These are phyloP conservation scores for Lepidopterella palustris DNA, from an alignment of 495 filamentous ascomycete species.

Conservation along the genomic window DNA sequence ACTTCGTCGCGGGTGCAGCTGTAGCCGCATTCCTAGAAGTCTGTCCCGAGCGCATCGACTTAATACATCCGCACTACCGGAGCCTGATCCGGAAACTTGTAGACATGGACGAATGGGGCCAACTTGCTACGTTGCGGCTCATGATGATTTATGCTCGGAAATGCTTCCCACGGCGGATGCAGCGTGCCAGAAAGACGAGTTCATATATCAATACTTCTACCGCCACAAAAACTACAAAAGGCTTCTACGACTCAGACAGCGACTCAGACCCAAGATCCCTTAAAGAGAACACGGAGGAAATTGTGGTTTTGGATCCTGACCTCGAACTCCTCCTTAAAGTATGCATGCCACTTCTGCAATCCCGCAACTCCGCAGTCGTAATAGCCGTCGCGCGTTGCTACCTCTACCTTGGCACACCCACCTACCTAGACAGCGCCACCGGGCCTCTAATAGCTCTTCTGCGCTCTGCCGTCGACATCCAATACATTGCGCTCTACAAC, in stretches of 20 bases:
- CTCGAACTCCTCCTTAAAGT: conserved; percentile 73
- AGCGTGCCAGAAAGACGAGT: conserved; percentile 44
- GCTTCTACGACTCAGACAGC: conserved; percentile 62
- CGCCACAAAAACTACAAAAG: conserved; percentile 40
- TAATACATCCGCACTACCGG: conserved; percentile 87
- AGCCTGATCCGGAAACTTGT: conserved; percentile 79
- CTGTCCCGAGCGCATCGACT: conserved; percentile 75
- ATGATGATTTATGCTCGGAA: conserved; percentile 77
- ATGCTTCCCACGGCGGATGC: conserved; percentile 74
- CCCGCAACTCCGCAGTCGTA: conserved; percentile 86
- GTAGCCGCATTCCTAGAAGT: conserved; percentile 83
- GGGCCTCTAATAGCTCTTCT: conserved; percentile 82
- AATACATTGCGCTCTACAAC: conserved; percentile 84
- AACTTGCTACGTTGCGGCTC: conserved; percentile 71
- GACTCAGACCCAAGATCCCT: conserved; percentile 6
- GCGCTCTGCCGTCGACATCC: conserved; percentile 75
- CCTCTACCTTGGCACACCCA: conserved; percentile 68
- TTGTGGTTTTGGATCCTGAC: conserved; percentile 66
- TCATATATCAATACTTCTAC: conserved; percentile 4
- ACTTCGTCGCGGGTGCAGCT: conserved; percentile 88
- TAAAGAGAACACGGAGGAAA: conserved; percentile 41
- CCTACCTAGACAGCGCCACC: conserved; percentile 62
- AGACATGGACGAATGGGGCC: conserved; percentile 99
- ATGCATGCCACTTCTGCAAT: conserved; percentile 78
- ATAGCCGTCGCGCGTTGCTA: conserved; percentile 82